Conservation (phyloP, 2,329 filamentous ascomycete genomes). For the Talaromyces pinophilus region DNA sequence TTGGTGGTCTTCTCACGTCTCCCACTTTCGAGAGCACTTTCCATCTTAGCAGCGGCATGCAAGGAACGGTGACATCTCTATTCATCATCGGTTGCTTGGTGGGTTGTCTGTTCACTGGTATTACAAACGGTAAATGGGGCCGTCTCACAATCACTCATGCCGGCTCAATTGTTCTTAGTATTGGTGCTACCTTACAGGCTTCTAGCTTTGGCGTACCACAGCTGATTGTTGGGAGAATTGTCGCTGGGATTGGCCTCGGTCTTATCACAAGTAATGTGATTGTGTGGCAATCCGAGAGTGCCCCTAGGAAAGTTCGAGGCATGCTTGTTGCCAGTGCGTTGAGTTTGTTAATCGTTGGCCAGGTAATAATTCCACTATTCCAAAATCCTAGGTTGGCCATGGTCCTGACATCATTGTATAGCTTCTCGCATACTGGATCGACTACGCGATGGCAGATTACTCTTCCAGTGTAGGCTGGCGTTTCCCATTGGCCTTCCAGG, state of each 20-base stretch:
- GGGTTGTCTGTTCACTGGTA: constrained; percentile 52
- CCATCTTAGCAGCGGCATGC: constrained; percentile 28
- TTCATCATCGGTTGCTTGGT: constrained; percentile 60
- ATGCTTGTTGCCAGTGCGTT: not conserved
- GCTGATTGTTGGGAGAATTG: not conserved
- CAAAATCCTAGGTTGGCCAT: not conserved
- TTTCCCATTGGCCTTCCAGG: not conserved
- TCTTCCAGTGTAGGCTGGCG: not conserved
- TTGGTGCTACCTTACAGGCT: not conserved
- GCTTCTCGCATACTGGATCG: not conserved
- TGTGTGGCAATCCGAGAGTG: not conserved
- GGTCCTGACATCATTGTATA: not conserved
- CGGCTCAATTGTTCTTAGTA: not conserved
- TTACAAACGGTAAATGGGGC: not conserved
- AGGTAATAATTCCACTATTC: not conserved
- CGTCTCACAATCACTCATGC: not conserved
- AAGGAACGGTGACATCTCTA: constrained; percentile 47
- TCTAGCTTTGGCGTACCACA: not conserved
- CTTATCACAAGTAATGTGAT: not conserved
- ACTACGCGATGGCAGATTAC: not conserved
- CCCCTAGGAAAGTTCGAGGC: not conserved
- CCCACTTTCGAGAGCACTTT: constrained; percentile 27
- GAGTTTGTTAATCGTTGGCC: not conserved
- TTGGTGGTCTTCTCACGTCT: constrained; percentile 29
- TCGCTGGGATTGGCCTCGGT: not conserved